These are phyloP conservation scores for Nematocida minor DNA, from an alignment of 371 early-diverging fungal species.

Conservation along the genomic window DNA sequence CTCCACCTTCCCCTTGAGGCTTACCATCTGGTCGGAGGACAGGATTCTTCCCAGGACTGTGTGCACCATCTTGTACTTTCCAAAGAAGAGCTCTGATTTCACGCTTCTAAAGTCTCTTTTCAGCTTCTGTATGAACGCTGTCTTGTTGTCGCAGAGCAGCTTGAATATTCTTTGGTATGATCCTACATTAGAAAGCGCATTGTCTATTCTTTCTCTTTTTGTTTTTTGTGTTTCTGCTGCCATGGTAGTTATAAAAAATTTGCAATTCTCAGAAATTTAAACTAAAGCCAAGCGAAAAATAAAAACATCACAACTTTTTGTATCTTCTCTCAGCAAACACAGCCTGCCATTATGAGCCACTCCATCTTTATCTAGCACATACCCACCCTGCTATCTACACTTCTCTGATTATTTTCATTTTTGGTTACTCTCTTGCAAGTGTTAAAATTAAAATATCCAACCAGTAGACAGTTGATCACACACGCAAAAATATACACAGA, in stretches of 20 bases:
- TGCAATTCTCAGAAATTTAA: neutral
- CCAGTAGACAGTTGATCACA: no score
- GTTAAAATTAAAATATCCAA: no score
- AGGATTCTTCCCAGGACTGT: slow-evolving; percentile 35
- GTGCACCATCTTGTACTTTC: slow-evolving; percentile 48
- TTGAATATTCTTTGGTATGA: slow-evolving; percentile 31
- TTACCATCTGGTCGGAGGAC: neutral
- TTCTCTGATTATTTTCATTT: neutral
- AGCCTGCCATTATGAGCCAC: no score
- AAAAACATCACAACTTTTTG: no score
- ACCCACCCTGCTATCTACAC: neutral
- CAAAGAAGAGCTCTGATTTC: slow-evolving; percentile 49
- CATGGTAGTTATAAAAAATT: neutral
- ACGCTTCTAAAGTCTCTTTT: neutral
- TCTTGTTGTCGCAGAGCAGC: slow-evolving; percentile 46
- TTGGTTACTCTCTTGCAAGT: no score
- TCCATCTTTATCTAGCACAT: no score
- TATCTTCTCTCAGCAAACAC: no score
- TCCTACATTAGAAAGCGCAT: neutral
- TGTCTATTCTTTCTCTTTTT: slow-evolving; percentile 36
- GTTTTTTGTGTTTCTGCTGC: neutral
- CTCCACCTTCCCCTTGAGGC: neutral
- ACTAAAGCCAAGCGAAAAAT: neutral
- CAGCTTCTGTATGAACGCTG: slow-evolving; percentile 29
- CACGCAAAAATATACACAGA: no score